phyloP scores from a whole-genome alignment of 2,329 filamentous ascomycete genomes.

The Aspergillus fischeri region DNA sequence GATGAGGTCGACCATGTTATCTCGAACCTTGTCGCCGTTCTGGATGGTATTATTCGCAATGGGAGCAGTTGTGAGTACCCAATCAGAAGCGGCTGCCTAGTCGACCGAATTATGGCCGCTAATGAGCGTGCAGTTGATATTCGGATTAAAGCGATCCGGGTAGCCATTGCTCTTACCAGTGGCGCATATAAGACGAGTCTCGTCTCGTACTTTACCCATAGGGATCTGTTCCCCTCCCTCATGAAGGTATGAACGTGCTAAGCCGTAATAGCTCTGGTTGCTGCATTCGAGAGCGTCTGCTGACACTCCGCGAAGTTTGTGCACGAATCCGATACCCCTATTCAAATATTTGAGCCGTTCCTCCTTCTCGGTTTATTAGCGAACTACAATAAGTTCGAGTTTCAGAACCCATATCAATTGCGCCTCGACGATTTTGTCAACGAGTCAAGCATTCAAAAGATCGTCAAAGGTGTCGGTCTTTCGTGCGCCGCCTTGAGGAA shows the following conservation, averaged over 20 bases:
- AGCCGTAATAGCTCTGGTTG: background rate
- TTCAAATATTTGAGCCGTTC: conserved; percentile 68
- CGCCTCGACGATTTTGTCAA: conserved; percentile 95
- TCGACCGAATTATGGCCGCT: conserved; percentile 2
- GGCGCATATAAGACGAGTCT: conserved; percentile 96
- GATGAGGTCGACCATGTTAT: conserved; percentile 84
- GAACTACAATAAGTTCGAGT: conserved; percentile 99
- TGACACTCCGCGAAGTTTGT: conserved; percentile 58
- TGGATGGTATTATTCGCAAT: conserved; percentile 79
- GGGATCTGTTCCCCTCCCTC: conserved; percentile 87
- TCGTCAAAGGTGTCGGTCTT: conserved; percentile 70
- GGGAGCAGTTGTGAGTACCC: conserved; percentile 61
- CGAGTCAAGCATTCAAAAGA: conserved; percentile 76
- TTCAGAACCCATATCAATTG: conserved; percentile 91
- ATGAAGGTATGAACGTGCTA: conserved; percentile 67
- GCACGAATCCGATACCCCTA: conserved; percentile 67
- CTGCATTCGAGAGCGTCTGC: background rate
- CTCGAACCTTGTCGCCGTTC: conserved; percentile 76
- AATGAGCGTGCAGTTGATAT: conserved; percentile 57
- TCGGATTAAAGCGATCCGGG: conserved; percentile 73
- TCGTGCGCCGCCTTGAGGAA: conserved; percentile 66
- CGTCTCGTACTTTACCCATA: conserved; percentile 89
- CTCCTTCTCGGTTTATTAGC: conserved; percentile 79
- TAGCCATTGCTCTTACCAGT: conserved; percentile 77
- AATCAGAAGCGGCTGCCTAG: background rate